These are phyloP conservation scores for Lizanozyma gosingica DNA, from an alignment of 1,139 yeast genomes.

Conservation along the genomic window DNA sequence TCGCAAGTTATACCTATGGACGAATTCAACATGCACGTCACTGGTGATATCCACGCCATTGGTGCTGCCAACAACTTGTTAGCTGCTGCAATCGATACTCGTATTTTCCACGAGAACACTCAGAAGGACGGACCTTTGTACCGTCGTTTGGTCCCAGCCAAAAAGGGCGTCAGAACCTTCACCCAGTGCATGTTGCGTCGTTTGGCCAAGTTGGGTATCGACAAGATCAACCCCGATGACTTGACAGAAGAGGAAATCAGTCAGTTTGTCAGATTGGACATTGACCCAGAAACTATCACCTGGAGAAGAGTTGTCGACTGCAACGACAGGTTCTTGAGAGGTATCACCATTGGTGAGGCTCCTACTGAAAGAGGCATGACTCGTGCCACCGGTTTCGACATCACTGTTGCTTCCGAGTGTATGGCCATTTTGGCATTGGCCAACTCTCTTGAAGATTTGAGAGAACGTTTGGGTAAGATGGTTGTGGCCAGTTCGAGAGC, in stretches of 20 bases:
- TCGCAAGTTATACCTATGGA: slow-evolving; percentile 99
- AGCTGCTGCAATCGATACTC: slow-evolving; percentile 96
- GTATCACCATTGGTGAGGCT: slow-evolving; percentile 86
- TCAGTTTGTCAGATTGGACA: slow-evolving; percentile 76
- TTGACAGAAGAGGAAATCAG: slow-evolving; percentile 73
- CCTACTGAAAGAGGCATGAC: slow-evolving; percentile 90
- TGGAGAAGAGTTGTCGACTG: slow-evolving; percentile 97
- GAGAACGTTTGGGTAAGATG: slow-evolving; percentile 83
- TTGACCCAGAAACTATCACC: slow-evolving; percentile 89
- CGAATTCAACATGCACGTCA: slow-evolving; percentile 95
- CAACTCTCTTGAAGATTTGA: slow-evolving; percentile 73
- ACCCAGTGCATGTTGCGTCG: slow-evolving; percentile 74
- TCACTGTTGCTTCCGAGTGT: slow-evolving; percentile 94
- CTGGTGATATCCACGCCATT: slow-evolving; percentile 97
- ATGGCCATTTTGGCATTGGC: slow-evolving; percentile 97
- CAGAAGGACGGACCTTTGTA: slow-evolving; percentile 84
- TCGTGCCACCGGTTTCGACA: slow-evolving; percentile 90
- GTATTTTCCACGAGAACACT: slow-evolving; percentile 95
- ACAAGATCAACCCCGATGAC: slow-evolving; percentile 72
- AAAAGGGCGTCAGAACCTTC: slow-evolving; percentile 74
- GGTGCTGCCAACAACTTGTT: slow-evolving; percentile 90
- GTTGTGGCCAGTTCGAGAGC: slow-evolving; percentile 77
- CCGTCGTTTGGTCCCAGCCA: slow-evolving; percentile 80
- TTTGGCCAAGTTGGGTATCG: slow-evolving; percentile 70
- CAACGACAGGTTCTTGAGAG: slow-evolving; percentile 89